A percentile compares a stretch with the other conserved stretches of the same genome.
phyloP scores from a whole-genome alignment of 805 yeast species.

The Jamesozyma spencerorum region DNA sequence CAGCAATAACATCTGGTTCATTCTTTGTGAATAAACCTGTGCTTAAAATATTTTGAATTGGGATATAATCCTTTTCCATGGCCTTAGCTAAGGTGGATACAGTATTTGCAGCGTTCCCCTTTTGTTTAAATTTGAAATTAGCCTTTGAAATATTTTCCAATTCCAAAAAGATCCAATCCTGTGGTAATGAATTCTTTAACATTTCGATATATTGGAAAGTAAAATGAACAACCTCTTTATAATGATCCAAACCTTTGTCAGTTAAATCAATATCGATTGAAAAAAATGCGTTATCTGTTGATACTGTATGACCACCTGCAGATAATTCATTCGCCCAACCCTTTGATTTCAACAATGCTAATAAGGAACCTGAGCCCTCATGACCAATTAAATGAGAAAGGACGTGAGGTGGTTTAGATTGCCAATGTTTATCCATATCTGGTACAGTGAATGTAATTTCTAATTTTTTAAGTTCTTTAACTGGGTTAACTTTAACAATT shows the following conservation, averaged over 20 bases:
- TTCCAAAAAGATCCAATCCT: slow-evolving; percentile 76
- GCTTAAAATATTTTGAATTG: slow-evolving; percentile 55
- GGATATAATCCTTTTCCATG: slow-evolving; percentile 51
- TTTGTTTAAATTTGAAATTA: slow-evolving; percentile 73
- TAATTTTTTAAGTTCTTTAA: slow-evolving; percentile 65
- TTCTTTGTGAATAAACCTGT: slow-evolving; percentile 48
- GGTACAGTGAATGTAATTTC: slow-evolving; percentile 68
- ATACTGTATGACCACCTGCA: slow-evolving; percentile 59
- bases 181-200: slow-evolving; percentile 49
- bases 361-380: slow-evolving; percentile 80
- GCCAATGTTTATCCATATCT: slow-evolving; percentile 61
- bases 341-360: slow-evolving; percentile 54
- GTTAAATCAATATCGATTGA: slow-evolving; percentile 71
- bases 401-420: slow-evolving; percentile 59
- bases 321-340: slow-evolving; percentile 78
- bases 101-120: slow-evolving; percentile 59
- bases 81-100: slow-evolving; percentile 57
- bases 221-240: slow-evolving; percentile 48
- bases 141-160: slow-evolving; percentile 56
- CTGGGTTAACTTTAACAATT: slow-evolving; percentile 63
- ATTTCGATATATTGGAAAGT: slow-evolving; percentile 68
- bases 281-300: slow-evolving; percentile 60
- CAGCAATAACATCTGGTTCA: slow-evolving; percentile 43
- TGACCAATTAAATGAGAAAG: slow-evolving; percentile 82
- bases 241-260: slow-evolving; percentile 53